Evolutionary conservation across 257 asterid species (phyloP).

Genomic region (Solanum pimpinellifolium): DNA sequence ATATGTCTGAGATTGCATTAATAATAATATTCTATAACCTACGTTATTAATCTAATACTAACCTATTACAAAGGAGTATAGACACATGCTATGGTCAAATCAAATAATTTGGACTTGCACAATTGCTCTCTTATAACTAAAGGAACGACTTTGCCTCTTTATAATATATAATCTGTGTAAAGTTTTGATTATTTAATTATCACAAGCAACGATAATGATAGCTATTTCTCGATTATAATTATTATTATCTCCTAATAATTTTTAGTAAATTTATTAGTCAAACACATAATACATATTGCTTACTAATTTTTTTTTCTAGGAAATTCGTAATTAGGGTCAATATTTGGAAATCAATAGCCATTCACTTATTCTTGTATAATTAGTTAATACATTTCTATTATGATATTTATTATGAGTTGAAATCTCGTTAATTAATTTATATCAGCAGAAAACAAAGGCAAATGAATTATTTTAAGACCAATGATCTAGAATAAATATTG

Average conservation of each 20-base stretch:
- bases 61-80: neutral
- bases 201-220: neutral
- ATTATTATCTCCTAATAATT: neutral
- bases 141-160: neutral
- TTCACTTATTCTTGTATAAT: neutral
- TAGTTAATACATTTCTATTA: neutral
- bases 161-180: neutral
- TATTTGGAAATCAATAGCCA: neutral
- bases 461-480: neutral
- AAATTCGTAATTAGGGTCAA: neutral
- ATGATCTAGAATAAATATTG: neutral
- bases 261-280: neutral
- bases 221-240: neutral
- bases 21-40: neutral
- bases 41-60: neutral
- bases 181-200: neutral
- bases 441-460: neutral
- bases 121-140: neutral
- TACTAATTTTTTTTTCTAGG: neutral
- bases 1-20: neutral
- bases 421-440: neutral
- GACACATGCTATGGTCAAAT: neutral
- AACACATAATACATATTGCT: neutral
- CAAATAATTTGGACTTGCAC: neutral
- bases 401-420: neutral